phyloP scores from a whole-genome alignment of 1,284 basidiomycete species.

The Apiotrichum sp. region DNA sequence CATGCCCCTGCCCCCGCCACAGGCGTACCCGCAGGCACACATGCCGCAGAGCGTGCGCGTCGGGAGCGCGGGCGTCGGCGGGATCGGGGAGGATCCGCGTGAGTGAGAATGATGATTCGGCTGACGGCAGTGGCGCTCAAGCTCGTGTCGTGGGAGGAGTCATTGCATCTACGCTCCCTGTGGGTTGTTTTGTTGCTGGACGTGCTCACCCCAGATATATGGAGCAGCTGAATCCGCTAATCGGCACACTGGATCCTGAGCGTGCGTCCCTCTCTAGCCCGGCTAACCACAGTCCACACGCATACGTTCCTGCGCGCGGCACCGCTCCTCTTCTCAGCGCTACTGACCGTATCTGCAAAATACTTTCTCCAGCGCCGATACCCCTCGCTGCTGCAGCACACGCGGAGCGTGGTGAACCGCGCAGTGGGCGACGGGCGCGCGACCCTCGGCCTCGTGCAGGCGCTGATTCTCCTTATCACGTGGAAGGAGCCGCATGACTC shows the following conservation, averaged over 20 bases:
- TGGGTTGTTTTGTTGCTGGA: not conserved
- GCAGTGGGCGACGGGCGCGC: slow-evolving; percentile 1
- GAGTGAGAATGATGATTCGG: not conserved
- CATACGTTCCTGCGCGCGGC: slow-evolving; percentile 7
- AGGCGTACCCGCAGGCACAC: no score
- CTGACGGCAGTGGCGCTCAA: not conserved
- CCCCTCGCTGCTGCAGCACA: slow-evolving; percentile 5
- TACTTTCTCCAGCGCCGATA: slow-evolving; percentile 10
- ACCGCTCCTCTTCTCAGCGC: slow-evolving; percentile 9
- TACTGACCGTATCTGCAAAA: slow-evolving; percentile 9
- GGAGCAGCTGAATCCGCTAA: slow-evolving; percentile 17
- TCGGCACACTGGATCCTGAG: slow-evolving; percentile 16
- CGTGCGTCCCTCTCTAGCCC: slow-evolving; percentile 8
- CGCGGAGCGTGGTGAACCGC: slow-evolving; percentile 8
- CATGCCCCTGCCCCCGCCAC: no score
- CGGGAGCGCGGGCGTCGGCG: not conserved
- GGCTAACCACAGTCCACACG: slow-evolving; percentile 11
- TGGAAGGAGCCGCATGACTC: slow-evolving; percentile 19
- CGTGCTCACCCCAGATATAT: slow-evolving; percentile 1
- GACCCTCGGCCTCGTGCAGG: slow-evolving; percentile 16
- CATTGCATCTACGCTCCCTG: not conserved
- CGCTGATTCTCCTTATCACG: slow-evolving; percentile 14
- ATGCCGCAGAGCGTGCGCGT: no score
- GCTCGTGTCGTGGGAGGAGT: no score
- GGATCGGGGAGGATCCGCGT: slow-evolving; percentile 9